These are phyloP conservation scores for Cetraspora pellucida DNA, from an alignment of 192 early-diverging fungal genomes.

Conservation along the genomic window DNA sequence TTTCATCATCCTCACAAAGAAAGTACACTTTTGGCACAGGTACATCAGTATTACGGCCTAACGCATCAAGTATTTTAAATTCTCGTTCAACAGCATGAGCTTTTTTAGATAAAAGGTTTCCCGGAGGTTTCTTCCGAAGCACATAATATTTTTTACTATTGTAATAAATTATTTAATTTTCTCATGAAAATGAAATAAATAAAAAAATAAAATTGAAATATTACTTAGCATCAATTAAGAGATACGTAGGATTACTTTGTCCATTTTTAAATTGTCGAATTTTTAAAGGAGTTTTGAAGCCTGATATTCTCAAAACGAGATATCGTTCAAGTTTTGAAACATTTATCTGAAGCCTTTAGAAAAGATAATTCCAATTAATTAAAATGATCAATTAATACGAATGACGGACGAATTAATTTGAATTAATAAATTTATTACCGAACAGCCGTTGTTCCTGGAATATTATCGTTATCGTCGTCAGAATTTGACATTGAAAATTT, in stretches of 20 bases:
- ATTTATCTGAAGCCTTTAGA: slow-evolving; percentile 63
- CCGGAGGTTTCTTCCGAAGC: slow-evolving; percentile 91
- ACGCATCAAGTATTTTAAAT: slow-evolving; percentile 76
- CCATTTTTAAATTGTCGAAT: slow-evolving; percentile 89
- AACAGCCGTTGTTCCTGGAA: slow-evolving; percentile 17
- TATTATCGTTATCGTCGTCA: slow-evolving; percentile 12
- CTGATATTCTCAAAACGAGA: slow-evolving; percentile 54
- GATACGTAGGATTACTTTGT: slow-evolving; percentile 94
- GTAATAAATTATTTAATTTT: slow-evolving; percentile 6
- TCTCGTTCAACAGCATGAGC: slow-evolving; percentile 95
- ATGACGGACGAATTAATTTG: background rate
- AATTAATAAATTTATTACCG: slow-evolving; percentile 15
- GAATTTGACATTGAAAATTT: background rate
- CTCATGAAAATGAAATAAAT: background rate
- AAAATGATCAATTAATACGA: background rate
- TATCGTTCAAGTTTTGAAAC: slow-evolving; percentile 59
- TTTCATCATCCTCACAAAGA: slow-evolving; percentile 82
- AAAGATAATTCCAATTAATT: background rate
- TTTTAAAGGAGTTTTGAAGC: slow-evolving; percentile 62
- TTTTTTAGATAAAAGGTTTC: slow-evolving; percentile 77
- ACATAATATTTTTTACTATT: slow-evolving; percentile 70
- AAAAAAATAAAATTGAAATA: background rate
- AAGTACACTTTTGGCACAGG: slow-evolving; percentile 88
- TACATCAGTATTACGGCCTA: slow-evolving; percentile 71
- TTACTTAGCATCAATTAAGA: slow-evolving; percentile 74